These are phyloP conservation scores for Geotrichum cucujoidarum DNA, from an alignment of 1,139 yeast genomes.

Conservation along the genomic window DNA sequence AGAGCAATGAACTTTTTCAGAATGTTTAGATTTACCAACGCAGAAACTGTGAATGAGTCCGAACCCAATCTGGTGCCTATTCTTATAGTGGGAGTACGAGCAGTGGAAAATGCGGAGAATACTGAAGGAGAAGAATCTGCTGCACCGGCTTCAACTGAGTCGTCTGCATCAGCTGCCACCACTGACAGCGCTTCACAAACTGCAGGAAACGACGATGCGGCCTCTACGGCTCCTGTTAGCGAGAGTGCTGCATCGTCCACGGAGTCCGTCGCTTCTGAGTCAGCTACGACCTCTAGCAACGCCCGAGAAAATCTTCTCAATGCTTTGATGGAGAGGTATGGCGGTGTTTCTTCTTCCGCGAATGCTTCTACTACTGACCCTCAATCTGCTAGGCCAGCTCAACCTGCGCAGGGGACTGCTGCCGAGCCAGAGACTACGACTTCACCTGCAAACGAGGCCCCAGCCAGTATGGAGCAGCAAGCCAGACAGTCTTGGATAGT, in stretches of 20 bases:
- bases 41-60: background rate
- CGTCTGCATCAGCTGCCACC: background rate
- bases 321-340: constrained; percentile 16
- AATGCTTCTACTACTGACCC: constrained; percentile 7
- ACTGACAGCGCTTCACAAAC: background rate
- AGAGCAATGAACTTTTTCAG: constrained; percentile 45
- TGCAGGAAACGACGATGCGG: too few relatives aligned
- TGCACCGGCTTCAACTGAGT: background rate
- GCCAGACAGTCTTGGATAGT: constrained; percentile 45
- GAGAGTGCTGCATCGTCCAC: background rate
- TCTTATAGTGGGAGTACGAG: constrained; percentile 51
- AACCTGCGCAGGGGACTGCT: background rate
- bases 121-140: background rate
- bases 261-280: background rate
- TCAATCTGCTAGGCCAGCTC: background rate
- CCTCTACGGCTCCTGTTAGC: too few relatives aligned
- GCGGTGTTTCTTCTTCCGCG: background rate
- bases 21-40: constrained; percentile 45
- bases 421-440: background rate
- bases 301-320: constrained; percentile 15
- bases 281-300: constrained; percentile 1
- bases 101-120: constrained; percentile 30
- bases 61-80: constrained; percentile 44
- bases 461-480: background rate
- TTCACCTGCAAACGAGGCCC: background rate